Conservation (phyloP, 1,284 basidiomycete species). For the Gomphus bonarii region DNA sequence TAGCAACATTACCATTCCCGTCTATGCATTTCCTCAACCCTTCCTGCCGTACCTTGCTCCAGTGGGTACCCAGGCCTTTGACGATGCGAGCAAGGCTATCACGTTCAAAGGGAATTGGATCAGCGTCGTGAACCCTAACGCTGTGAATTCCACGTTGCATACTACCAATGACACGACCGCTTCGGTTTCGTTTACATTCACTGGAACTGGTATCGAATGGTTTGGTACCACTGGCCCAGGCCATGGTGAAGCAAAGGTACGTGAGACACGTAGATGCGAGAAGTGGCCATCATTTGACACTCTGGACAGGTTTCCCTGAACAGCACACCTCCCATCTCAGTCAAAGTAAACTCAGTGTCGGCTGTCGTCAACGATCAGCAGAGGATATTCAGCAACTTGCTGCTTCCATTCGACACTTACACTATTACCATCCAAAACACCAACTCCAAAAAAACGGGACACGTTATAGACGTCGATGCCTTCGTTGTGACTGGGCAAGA, state of each 20-base stretch:
- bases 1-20: background rate
- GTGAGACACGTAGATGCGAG: constrained; percentile 41
- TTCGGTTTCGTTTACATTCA: constrained; percentile 46
- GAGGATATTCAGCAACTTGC: constrained; percentile 51
- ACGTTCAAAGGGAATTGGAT: background rate
- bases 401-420: constrained; percentile 43
- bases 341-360: constrained; percentile 15
- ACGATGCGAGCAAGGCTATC: background rate
- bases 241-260: constrained; percentile 47
- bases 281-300: constrained; percentile 21
- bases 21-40: background rate
- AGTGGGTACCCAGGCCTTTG: background rate
- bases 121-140: background rate
- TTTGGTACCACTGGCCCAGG: constrained; percentile 49
- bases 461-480: constrained; percentile 49
- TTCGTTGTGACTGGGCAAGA: constrained; percentile 45
- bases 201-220: constrained; percentile 66
- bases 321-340: background rate
- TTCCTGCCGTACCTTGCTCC: background rate
- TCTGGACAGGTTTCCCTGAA: background rate
- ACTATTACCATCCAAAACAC: constrained; percentile 53
- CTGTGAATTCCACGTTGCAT: background rate
- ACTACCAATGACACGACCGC: constrained; percentile 22
- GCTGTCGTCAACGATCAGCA: constrained; percentile 36
- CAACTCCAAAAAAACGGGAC: constrained; percentile 26